Percentiles rank a stretch among this genome's conserved stretches.
Evolutionary conservation across 441 rosid species (phyloP).

Genomic region (Manihot esculenta): DNA sequence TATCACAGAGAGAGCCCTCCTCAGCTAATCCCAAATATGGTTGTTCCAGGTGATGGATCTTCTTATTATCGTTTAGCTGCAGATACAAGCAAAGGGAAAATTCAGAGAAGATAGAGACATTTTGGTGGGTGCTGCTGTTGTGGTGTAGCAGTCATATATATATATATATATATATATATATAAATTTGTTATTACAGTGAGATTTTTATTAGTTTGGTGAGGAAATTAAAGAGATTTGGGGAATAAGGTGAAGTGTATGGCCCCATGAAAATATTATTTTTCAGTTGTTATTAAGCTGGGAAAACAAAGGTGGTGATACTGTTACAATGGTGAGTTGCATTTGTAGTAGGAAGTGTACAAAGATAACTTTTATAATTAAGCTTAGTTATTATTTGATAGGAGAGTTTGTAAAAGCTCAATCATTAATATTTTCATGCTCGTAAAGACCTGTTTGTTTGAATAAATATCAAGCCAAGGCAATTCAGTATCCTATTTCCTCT

Average conservation of each 20-base stretch:
- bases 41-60: conserved; percentile 56
- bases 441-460: not conserved
- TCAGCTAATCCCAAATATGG: conserved; percentile 57
- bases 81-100: conserved; percentile 62
- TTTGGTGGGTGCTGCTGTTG: conserved; percentile 26
- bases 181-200: conserved; percentile 15
- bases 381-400: not conserved
- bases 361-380: not conserved
- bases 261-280: too few relatives aligned
- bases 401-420: not conserved
- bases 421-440: not conserved
- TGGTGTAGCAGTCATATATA: conserved; percentile 18
- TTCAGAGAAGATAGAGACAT: conserved; percentile 32
- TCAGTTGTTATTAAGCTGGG: not conserved
- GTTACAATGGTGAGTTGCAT: not conserved
- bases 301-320: not conserved
- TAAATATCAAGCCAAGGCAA: not conserved
- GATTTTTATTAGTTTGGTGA: conserved; percentile 16
- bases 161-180: too few relatives aligned
- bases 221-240: conserved; percentile 9
- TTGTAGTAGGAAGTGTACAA: not conserved
- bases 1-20: conserved; percentile 40
- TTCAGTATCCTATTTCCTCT: too few relatives aligned
- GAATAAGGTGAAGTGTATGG: conserved; percentile 7
- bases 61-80: conserved; percentile 52